Base-by-base conservation (phyloP, 768 basidiomycete species). In the Favolaschia claudopus region DNA sequence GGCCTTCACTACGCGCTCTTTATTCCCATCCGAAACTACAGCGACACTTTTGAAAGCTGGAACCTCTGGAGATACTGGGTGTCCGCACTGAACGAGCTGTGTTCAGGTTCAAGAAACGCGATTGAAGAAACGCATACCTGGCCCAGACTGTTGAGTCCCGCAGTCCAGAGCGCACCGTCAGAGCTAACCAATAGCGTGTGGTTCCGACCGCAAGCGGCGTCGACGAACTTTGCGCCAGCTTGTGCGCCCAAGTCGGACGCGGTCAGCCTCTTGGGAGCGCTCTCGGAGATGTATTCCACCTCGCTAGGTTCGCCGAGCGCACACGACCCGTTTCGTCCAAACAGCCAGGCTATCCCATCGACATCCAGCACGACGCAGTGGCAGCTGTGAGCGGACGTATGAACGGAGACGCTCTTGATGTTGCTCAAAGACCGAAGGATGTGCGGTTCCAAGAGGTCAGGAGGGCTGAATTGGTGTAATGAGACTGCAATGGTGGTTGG, bases 401-500 rank as follows among this genome's bases (percentile, higher is more conserved):
- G 88, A 48, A 95, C 74, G 8, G 89, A 91, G 20, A 79, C 74
- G 10, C 83, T 80, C 69, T 88, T 86, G 75, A 96, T 81, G 71
- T 96, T 95, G 70, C 86, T 82, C 29, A 98, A 79, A 1, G 94
- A 92, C 55, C 96, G 91, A 17, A 98, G 83, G 67, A 96, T 93
- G 74, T 95, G 86, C 0, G 95, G 95, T 73, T 92, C 87, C 50
- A 89, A 82, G 4, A 98, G 84, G 80, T 98, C 95, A 4, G 93
- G 89, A 60, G 82, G 86, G 72, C 82, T 84, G 67, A 44, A 45
- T 32, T 19, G 17, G 28, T 27, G 9, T 13, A 10, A 34, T 29
- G 22, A 22, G 31, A 46, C 25, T 34, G 47, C 19, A 5, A 22
- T 12, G n/a, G 1, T 9, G 10, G 38, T 17, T 40, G 38, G 28